Conservation (phyloP, 2,329 filamentous ascomycete species). For the Teratosphaeria viscida region DNA sequence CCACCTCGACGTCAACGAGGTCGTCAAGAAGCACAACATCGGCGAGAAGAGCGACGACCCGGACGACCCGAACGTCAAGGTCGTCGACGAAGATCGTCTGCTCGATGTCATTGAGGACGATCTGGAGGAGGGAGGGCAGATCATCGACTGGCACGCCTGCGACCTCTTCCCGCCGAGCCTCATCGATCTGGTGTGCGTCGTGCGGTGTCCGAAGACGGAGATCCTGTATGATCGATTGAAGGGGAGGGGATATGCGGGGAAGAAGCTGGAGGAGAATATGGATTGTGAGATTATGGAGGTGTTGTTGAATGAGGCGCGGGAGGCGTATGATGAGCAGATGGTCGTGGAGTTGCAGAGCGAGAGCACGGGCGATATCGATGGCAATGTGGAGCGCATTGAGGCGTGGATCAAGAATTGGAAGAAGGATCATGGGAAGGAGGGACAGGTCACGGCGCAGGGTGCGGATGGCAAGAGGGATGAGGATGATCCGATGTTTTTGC, state of each 20-base stretch:
- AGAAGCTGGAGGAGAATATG: conserved; percentile 89
- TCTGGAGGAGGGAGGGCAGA: conserved; percentile 64
- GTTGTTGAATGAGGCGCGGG: conserved; percentile 76
- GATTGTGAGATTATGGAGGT: conserved; percentile 98
- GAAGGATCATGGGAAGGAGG: conserved; percentile 44
- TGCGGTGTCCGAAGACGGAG: conserved; percentile 57
- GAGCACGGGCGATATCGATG: conserved; percentile 72
- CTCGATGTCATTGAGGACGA: conserved; percentile 83
- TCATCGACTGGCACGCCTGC: conserved; percentile 98
- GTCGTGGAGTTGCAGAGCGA: conserved; percentile 84
- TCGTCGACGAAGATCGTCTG: conserved; percentile 90
- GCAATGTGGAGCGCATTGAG: conserved; percentile 74
- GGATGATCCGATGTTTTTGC: conserved; percentile 25
- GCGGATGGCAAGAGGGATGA: conserved; percentile 18
- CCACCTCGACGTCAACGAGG: conserved; percentile 79
- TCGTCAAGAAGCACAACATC: conserved; percentile 80
- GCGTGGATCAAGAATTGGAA: conserved; percentile 78
- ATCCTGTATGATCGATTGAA: conserved; percentile 75
- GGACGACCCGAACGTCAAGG: conserved; percentile 74
- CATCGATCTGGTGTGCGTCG: conserved; percentile 89
- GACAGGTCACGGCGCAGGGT: conserved; percentile 16
- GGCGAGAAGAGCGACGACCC: conserved; percentile 68
- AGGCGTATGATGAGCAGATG: conserved; percentile 76
- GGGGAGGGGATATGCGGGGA: conserved; percentile 67
- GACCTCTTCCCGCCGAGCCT: conserved; percentile 87